Base-by-base conservation (phyloP, 495 filamentous ascomycete species). In the Penicillium pulvis region DNA sequence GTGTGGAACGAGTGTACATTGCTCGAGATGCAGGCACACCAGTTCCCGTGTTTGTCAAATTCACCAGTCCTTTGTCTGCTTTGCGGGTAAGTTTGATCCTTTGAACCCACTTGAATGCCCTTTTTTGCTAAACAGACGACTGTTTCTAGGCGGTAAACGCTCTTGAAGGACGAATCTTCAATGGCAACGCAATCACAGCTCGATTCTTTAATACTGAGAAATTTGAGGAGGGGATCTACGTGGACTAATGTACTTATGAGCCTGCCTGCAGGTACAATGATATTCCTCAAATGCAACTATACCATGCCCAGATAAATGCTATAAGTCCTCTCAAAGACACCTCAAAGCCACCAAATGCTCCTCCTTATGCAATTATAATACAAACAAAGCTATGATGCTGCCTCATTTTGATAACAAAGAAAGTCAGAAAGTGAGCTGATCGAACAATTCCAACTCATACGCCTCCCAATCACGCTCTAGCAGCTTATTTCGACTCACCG, bases 41-140 rank as follows among this genome's bases (percentile, higher is more conserved):
- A 35, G 73, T 82, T 6, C 83, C 84, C 19, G 93, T 98, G 16
- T 98, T 94, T 75, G 89, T 98, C 63, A 89, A 93, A 73, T 98
- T 98, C 67, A 90, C 87, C 0, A 88, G 85, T 59, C 82, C 83
- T 64, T 71, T 97, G 49, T 91, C 87, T 43, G 94, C 92, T 43
- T 66, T 97, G 56, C 81, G 90, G 75, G 91, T 93, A 77, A 72
- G 86, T 81, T 20, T 45, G 0, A 33, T 33, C 30, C 14, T 61
- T 17, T 45, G 30, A 39, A 60, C 26, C 19, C 61, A 12, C 58
- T 49, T 30, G 30, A 10, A 14, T 52, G 47, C 35, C 5, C 6
- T 11, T 3, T 23, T 2, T 1, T 17, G 17, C 33, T 59, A 10
- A 50, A 23, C 4, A 31, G 23, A 11, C 10, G 19, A 6, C 8